Evolutionary conservation across 116 monocot species (phyloP).

Genomic region (Zostera marina): DNA sequence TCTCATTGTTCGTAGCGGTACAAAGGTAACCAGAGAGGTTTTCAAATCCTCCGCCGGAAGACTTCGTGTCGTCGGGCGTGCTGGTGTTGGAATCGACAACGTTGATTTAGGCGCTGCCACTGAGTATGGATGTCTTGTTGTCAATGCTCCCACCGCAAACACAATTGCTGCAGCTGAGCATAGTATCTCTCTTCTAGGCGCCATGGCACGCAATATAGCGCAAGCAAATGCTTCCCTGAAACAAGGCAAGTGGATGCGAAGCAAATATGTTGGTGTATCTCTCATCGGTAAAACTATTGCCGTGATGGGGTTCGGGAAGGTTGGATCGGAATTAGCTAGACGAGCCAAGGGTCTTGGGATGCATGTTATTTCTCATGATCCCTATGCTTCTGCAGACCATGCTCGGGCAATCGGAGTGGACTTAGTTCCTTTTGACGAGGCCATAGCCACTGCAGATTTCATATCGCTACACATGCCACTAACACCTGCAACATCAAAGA

Average conservation of each 20-base stretch:
- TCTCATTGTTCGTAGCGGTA: constrained; percentile 59
- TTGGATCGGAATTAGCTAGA: constrained; percentile 50
- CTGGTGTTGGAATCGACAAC: constrained; percentile 74
- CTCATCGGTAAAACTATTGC: constrained; percentile 60
- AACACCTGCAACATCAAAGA: constrained; percentile 28
- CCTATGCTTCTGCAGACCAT: constrained; percentile 40
- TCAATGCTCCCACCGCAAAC: constrained; percentile 65
- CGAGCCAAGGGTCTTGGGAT: constrained; percentile 55
- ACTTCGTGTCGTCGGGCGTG: constrained; percentile 55
- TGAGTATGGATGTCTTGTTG: constrained; percentile 53
- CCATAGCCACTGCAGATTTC: constrained; percentile 8
- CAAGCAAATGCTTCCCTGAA: constrained; percentile 56
- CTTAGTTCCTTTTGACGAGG: constrained; percentile 22
- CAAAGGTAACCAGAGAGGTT: constrained; percentile 57
- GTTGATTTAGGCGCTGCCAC: constrained; percentile 68
- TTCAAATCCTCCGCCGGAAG: constrained; percentile 52
- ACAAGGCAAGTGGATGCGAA: constrained; percentile 54
- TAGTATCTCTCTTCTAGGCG: constrained; percentile 44
- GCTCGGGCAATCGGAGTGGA: constrained; percentile 30
- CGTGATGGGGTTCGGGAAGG: constrained; percentile 66
- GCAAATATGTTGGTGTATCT: constrained; percentile 56
- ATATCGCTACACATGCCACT: constrained; percentile 16
- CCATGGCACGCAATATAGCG: constrained; percentile 53
- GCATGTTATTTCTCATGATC: constrained; percentile 59
- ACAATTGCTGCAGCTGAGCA: constrained; percentile 70